These are phyloP conservation scores for Fistulinella cinereoalba DNA, from an alignment of 1,284 basidiomycete species.

Conservation along the genomic window DNA sequence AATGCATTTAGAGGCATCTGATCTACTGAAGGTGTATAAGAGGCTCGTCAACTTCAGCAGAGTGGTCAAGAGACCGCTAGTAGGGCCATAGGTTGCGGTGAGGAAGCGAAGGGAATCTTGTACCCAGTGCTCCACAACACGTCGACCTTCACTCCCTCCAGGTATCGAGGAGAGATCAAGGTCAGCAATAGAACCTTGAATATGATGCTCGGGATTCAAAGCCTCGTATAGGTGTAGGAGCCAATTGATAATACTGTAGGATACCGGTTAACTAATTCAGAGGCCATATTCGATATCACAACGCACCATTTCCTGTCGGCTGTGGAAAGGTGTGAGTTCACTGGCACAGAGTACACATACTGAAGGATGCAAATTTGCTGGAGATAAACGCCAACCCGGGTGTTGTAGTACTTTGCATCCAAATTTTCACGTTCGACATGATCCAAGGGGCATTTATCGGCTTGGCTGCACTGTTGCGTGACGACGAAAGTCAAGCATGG, in stretches of 20 bases:
- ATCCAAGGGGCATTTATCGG: constrained; percentile 37
- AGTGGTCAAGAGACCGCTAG: constrained; percentile 24
- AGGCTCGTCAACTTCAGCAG: constrained; percentile 34
- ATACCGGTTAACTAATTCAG: background rate
- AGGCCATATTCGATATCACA: background rate
- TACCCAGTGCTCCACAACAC: constrained; percentile 42
- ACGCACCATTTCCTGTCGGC: background rate
- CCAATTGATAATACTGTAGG: constrained; percentile 27
- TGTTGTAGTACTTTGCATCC: constrained; percentile 36
- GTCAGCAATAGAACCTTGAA: constrained; percentile 37
- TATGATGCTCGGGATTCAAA: constrained; percentile 37
- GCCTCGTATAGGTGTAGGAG: constrained; percentile 41
- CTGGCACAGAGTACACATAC: constrained; percentile 17
- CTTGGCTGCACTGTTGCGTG: constrained; percentile 36
- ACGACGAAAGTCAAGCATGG: constrained; percentile 41
- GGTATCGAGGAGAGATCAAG: constrained; percentile 37
- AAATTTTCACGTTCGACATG: constrained; percentile 34
- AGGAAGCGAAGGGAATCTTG: constrained; percentile 34
- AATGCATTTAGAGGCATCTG: constrained; percentile 21
- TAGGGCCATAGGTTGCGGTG: background rate
- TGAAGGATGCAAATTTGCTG: constrained; percentile 49
- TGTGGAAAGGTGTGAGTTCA: constrained; percentile 10
- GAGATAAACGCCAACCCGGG: constrained; percentile 42
- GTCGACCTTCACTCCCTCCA: constrained; percentile 34
- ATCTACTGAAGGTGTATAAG: constrained; percentile 28